Conservation (phyloP, 1,284 basidiomycete genomes). For the Leccinum proliferum region DNA sequence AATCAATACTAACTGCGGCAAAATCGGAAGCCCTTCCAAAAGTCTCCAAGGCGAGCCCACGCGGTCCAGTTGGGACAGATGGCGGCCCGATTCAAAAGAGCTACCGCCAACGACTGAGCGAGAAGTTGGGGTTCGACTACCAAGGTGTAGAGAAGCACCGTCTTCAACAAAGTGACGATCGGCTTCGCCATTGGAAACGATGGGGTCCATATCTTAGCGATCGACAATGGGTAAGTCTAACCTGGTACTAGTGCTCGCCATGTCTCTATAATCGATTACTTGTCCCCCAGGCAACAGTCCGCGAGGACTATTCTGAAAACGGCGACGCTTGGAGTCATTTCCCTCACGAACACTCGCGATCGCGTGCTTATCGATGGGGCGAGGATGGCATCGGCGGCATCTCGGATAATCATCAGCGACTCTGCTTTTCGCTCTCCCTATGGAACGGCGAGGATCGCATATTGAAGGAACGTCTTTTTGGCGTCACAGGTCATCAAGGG, state of each 20-base stretch:
- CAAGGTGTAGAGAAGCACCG: conserved; percentile 66
- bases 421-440: conserved; percentile 86
- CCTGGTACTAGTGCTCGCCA: background rate
- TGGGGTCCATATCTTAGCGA: conserved; percentile 99
- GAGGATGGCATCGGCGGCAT: conserved; percentile 97
- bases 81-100: conserved; percentile 22
- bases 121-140: conserved; percentile 54
- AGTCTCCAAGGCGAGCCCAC: conserved; percentile 35
- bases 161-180: conserved; percentile 63
- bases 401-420: conserved; percentile 92
- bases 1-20: conserved; percentile 31
- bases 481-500: conserved; percentile 93
- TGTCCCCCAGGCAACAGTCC: conserved; percentile 77
- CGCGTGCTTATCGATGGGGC: conserved; percentile 96
- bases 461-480: conserved; percentile 93
- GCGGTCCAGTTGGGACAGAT: conserved; percentile 21
- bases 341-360: conserved; percentile 92
- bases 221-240: conserved; percentile 83
- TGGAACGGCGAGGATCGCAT: conserved; percentile 97
- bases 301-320: conserved; percentile 95
- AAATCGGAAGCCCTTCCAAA: conserved; percentile 38
- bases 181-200: conserved; percentile 88
- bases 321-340: conserved; percentile 99
- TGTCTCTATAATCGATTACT: conserved; percentile 3
- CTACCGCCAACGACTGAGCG: conserved; percentile 59